Percentiles rank a stretch among this genome's conserved stretches.
These are phyloP conservation scores for Tilletia walkeri DNA, from an alignment of 1,284 basidiomycete genomes.

Conservation along the genomic window DNA sequence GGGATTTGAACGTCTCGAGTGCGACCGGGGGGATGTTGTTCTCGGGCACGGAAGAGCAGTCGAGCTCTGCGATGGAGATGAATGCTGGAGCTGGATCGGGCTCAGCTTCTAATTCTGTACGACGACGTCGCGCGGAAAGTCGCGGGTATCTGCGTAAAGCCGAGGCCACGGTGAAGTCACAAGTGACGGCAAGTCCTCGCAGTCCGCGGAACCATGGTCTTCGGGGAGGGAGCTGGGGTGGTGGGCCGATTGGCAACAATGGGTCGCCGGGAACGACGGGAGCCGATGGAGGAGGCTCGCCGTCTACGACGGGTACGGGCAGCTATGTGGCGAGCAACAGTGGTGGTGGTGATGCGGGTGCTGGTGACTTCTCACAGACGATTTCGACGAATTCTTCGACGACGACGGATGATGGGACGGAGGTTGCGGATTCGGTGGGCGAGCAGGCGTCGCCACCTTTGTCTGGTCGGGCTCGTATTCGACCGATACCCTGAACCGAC, in stretches of 20 bases:
- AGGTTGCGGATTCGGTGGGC: not conserved
- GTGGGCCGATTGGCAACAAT: not conserved
- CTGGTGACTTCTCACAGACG: not conserved
- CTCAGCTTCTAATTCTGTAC: not conserved
- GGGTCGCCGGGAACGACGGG: not conserved
- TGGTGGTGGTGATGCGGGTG: not conserved
- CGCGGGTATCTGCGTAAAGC: slow-evolving; percentile 35
- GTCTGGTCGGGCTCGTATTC: slow-evolving; percentile 8
- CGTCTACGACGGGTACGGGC: not conserved
- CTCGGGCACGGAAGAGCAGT: slow-evolving; percentile 6
- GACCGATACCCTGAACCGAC: not conserved
- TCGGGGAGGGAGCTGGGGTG: slow-evolving; percentile 6
- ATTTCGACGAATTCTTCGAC: not conserved
- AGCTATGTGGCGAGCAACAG: not conserved
- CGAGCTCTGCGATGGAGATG: not conserved
- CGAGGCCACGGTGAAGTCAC: slow-evolving; percentile 27
- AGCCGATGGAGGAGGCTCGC: not conserved
- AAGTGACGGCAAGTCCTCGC: slow-evolving; percentile 29
- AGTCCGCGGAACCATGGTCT: slow-evolving; percentile 26
- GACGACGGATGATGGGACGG: not conserved
- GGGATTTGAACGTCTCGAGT: not conserved
- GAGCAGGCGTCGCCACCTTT: slow-evolving; percentile 4
- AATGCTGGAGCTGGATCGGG: not conserved
- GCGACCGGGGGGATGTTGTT: slow-evolving; percentile 20
- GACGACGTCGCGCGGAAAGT: slow-evolving; percentile 27